phyloP scores from a whole-genome alignment of 2,329 filamentous ascomycete genomes.

The Penicillium sp. region DNA sequence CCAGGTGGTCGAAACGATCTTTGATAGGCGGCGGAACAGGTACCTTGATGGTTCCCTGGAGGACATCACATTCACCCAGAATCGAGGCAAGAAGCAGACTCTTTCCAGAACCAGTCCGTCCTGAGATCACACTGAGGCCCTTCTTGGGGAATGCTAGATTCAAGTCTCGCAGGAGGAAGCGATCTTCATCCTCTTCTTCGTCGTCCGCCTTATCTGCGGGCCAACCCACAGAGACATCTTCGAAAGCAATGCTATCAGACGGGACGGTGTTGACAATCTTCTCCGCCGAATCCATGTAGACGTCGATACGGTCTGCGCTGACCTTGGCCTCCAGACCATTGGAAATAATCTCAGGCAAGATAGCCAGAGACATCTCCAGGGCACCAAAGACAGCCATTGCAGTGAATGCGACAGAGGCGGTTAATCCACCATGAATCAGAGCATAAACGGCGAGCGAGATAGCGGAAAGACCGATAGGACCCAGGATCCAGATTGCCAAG shows the following conservation, averaged over 20 bases:
- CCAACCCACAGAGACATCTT: constrained; percentile 74
- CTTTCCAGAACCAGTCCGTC: constrained; percentile 79
- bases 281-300: constrained; percentile 72
- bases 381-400: constrained; percentile 73
- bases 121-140: constrained; percentile 75
- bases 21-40: constrained; percentile 50
- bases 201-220: constrained; percentile 67
- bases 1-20: constrained; percentile 67
- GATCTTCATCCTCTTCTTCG: constrained; percentile 57
- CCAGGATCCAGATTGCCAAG: constrained; percentile 73
- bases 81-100: constrained; percentile 75
- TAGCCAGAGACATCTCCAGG: constrained; percentile 73
- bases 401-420: constrained; percentile 78
- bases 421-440: constrained; percentile 65
- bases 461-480: constrained; percentile 75
- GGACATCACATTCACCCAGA: constrained; percentile 74
- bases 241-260: constrained; percentile 67
- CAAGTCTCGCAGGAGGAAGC: constrained; percentile 70
- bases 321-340: constrained; percentile 74
- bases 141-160: constrained; percentile 70
- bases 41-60: constrained; percentile 63
- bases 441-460: constrained; percentile 74
- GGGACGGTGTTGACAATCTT: constrained; percentile 66
- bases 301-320: constrained; percentile 73
- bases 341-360: constrained; percentile 75